Evolutionary conservation across 2,329 filamentous ascomycete species (phyloP).

Genomic region (Phaeoacremonium minimum): DNA sequence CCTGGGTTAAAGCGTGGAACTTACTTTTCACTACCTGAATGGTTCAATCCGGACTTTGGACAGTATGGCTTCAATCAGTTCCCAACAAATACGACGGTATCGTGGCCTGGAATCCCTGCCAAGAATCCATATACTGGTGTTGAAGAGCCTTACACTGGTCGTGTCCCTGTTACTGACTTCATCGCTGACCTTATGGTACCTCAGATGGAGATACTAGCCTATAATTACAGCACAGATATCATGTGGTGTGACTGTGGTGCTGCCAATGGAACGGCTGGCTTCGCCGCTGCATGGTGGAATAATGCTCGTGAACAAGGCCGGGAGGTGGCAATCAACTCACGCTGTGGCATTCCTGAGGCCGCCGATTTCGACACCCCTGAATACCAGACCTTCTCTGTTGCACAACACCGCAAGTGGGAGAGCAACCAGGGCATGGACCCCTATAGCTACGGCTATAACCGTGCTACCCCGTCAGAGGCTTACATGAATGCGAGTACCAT

Average conservation of each 20-base stretch:
- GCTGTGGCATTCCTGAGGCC: conserved; percentile 46
- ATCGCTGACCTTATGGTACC: conserved; percentile 37
- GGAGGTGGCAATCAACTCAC: conserved; percentile 51
- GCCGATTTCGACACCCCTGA: conserved; percentile 58
- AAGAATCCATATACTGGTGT: conserved; percentile 37
- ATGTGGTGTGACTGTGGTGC: conserved; percentile 46
- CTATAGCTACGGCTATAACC: conserved; percentile 55
- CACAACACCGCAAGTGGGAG: conserved; percentile 55
- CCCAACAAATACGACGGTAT: conserved; percentile 18
- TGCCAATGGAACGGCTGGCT: conserved; percentile 33
- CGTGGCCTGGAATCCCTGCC: conserved; percentile 31
- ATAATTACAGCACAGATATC: conserved; percentile 37
- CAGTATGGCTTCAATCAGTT: conserved; percentile 35
- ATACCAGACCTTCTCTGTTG: conserved; percentile 44
- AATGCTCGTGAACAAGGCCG: conserved; percentile 28
- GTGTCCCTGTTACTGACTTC: conserved; percentile 32
- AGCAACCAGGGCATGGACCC: conserved; percentile 57
- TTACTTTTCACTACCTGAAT: conserved; percentile 45
- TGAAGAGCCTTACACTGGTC: conserved; percentile 36
- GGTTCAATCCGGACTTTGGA: conserved; percentile 41
- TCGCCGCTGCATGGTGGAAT: conserved; percentile 38
- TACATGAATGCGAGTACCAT: conserved; percentile 50
- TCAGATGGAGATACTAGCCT: conserved; percentile 39
- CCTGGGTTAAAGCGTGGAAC: conserved; percentile 36
- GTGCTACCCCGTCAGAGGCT: conserved; percentile 39